Percentiles rank a stretch among this genome's conserved stretches.
Evolutionary conservation across 352 stramenopile species (phyloP).

Genomic region (Phytophthora meadii): DNA sequence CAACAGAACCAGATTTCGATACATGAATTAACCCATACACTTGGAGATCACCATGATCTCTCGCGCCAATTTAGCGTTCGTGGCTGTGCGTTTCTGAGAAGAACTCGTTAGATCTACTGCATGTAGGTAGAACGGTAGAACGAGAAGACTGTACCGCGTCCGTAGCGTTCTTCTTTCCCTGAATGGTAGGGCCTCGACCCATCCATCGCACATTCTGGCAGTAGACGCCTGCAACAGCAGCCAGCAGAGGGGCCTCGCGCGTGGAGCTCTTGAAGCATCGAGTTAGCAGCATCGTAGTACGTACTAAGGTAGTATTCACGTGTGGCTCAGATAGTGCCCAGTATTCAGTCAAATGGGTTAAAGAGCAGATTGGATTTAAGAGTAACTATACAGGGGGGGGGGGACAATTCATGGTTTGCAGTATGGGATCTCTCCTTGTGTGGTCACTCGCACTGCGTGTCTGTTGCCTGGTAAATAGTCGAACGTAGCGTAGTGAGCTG

Average conservation of each 20-base stretch:
- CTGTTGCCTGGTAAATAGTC: constrained; percentile 26
- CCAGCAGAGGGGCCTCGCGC: constrained; percentile 1
- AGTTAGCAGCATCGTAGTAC: constrained; percentile 23
- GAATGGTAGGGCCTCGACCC: constrained; percentile 83
- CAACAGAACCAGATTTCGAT: neutral
- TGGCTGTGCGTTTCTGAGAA: constrained; percentile 76
- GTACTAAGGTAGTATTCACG: neutral
- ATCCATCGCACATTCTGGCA: constrained; percentile 67
- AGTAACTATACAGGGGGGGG: neutral
- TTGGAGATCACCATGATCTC: constrained; percentile 84
- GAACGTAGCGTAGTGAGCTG: constrained; percentile 24
- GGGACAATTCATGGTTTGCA: neutral
- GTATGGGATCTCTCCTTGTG: constrained; percentile 24
- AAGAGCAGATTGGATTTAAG: constrained; percentile 6
- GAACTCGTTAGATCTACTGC: too few relatives aligned
- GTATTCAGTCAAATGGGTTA: constrained; percentile 1
- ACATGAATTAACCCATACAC: constrained; percentile 29
- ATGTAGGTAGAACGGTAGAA: too few relatives aligned
- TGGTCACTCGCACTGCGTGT: constrained; percentile 26
- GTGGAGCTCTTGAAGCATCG: constrained; percentile 14
- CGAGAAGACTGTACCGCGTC: constrained; percentile 53
- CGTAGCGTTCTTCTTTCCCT: constrained; percentile 82
- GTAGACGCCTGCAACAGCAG: constrained; percentile 26
- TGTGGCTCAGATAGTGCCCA: constrained; percentile 15
- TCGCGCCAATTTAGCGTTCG: constrained; percentile 77